Conservation (phyloP, 257 asterid genomes). For the Capsicum pubescens region DNA sequence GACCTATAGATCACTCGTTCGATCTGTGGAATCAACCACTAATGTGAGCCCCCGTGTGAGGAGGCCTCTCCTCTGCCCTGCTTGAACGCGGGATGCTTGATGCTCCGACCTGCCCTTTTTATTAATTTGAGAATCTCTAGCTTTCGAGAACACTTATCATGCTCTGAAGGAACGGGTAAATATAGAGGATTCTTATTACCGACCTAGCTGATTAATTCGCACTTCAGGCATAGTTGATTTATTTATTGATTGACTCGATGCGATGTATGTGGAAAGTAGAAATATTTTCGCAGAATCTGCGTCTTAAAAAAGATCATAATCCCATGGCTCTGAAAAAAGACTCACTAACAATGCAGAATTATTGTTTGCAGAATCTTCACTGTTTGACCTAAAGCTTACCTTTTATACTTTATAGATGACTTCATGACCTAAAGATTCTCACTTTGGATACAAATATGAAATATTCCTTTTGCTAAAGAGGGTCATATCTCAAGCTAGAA, state of each 20-base stretch:
- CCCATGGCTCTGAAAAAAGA: not conserved
- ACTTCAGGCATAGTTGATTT: not conserved
- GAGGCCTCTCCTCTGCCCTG: too few species aligned
- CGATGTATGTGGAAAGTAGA: not conserved
- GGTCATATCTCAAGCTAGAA: conserved; percentile 31
- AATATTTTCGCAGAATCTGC: conserved; percentile 8
- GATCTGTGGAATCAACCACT: not conserved
- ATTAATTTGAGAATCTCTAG: too few species aligned
- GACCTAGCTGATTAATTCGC: too few species aligned
- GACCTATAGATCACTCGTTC: not conserved
- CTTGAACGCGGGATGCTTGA: too few species aligned
- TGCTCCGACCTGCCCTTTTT: too few species aligned
- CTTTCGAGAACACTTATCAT: too few species aligned
- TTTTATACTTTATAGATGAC: conserved; percentile 22
- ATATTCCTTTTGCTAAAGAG: conserved; percentile 22
- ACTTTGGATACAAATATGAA: conserved; percentile 26
- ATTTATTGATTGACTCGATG: not conserved
- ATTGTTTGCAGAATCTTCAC: conserved; percentile 20
- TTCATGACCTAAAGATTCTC: conserved; percentile 24
- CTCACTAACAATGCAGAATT: not conserved
- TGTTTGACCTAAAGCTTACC: not conserved
- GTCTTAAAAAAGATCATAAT: not conserved
- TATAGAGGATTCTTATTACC: too few species aligned
- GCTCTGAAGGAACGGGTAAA: too few species aligned
- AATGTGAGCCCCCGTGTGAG: too few species aligned